These are phyloP conservation scores for Botrytis fabae DNA, from an alignment of 2,329 filamentous ascomycete genomes.

Conservation along the genomic window DNA sequence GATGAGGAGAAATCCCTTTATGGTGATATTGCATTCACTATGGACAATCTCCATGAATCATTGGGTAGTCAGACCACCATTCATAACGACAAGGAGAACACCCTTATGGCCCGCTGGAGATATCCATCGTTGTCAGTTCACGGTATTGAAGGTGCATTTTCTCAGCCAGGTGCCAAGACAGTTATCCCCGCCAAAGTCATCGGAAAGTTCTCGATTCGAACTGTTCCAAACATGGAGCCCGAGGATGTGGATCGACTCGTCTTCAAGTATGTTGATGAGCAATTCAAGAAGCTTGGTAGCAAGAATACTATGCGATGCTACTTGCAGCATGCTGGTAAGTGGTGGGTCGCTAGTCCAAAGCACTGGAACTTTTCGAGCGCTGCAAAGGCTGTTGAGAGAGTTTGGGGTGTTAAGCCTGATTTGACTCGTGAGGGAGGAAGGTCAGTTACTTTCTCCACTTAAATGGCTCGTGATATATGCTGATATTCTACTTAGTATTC, in stretches of 20 bases:
- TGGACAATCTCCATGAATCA: slow-evolving; percentile 92
- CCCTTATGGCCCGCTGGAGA: slow-evolving; percentile 94
- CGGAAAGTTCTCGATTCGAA: slow-evolving; percentile 98
- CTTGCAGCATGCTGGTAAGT: slow-evolving; percentile 90
- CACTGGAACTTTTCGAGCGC: slow-evolving; percentile 99
- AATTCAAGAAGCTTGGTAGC: slow-evolving; percentile 82
- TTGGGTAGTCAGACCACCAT: slow-evolving; percentile 88
- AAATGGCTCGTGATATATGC: slow-evolving; percentile 10
- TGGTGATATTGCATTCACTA: slow-evolving; percentile 86
- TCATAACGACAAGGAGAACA: slow-evolving; percentile 82
- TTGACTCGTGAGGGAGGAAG: slow-evolving; percentile 94
- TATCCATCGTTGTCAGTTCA: slow-evolving; percentile 93
- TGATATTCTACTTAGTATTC: slow-evolving; percentile 63
- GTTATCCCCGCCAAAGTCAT: slow-evolving; percentile 97
- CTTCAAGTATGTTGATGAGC: slow-evolving; percentile 77
- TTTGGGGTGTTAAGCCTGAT: slow-evolving; percentile 91
- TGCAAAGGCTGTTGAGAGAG: slow-evolving; percentile 91
- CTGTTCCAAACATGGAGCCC: slow-evolving; percentile 96
- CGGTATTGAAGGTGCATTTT: slow-evolving; percentile 93
- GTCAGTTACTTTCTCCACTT: slow-evolving; percentile 47
- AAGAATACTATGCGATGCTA: slow-evolving; percentile 88
- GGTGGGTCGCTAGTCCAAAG: slow-evolving; percentile 97
- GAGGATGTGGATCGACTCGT: slow-evolving; percentile 84
- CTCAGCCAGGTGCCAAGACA: slow-evolving; percentile 90
- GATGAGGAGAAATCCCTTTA: slow-evolving; percentile 88